These are phyloP conservation scores for Silene coronaria DNA, from an alignment of 179 eudicot genomes.

Conservation along the genomic window DNA sequence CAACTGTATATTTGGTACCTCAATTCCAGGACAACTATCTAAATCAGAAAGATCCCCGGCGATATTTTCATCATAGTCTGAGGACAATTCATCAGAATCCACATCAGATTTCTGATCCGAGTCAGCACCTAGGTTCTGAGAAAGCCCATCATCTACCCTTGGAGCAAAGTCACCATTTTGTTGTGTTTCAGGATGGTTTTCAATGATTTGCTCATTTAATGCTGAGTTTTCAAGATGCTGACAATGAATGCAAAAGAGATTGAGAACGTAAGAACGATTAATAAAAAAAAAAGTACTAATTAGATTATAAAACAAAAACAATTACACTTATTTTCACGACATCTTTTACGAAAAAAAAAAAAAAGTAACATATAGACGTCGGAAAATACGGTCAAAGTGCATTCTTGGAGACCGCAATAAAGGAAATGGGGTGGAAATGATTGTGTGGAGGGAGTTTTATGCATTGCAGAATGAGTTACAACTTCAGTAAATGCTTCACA, in stretches of 20 bases:
- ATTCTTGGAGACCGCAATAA: too few species aligned
- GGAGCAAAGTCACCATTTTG: conserved; percentile 19
- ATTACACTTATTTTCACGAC: too few species aligned
- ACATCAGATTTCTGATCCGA: conserved; percentile 27
- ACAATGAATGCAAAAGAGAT: neutral
- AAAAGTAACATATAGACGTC: too few species aligned
- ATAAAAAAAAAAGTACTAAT: too few species aligned
- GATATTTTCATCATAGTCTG: conserved; percentile 52
- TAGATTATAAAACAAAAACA: too few species aligned
- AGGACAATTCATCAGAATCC: conserved; percentile 51
- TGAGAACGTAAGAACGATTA: neutral
- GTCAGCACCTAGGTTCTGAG: conserved; percentile 19
- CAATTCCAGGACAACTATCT: conserved; percentile 46
- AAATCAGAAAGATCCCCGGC: conserved; percentile 50
- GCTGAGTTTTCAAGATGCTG: conserved; percentile 57
- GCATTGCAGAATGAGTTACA: neutral
- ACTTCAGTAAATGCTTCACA: neutral
- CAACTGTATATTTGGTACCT: conserved; percentile 23
- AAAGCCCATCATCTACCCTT: conserved; percentile 10
- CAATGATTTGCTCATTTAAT: conserved; percentile 26
- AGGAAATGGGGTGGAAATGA: too few species aligned
- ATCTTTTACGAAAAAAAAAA: neutral
- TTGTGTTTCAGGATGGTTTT: conserved; percentile 17
- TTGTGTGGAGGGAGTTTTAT: too few species aligned
- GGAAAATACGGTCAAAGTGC: too few species aligned